Percentiles rank a stretch among this genome's conserved stretches.
Evolutionary conservation across 1,284 basidiomycete genomes (phyloP).

Genomic region (Cryptococcus sp.): DNA sequence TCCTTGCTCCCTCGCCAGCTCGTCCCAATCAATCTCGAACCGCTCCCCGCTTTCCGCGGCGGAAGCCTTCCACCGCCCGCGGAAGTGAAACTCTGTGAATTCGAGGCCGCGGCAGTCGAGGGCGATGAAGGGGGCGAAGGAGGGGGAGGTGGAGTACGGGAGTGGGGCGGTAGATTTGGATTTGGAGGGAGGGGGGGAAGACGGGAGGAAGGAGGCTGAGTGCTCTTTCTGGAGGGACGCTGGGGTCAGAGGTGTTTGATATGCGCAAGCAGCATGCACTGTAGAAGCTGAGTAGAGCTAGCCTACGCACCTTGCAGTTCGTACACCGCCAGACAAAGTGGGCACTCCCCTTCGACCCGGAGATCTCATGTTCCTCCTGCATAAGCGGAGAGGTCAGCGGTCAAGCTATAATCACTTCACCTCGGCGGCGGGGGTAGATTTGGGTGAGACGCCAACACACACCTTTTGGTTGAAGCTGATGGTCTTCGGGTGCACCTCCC

Average conservation of each 20-base stretch:
- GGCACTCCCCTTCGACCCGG: constrained; percentile 46
- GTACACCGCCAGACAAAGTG: constrained; percentile 49
- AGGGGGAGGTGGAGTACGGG: constrained; percentile 19
- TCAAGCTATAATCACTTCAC: background rate
- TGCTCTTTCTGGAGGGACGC: constrained; percentile 43
- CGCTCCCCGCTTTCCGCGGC: constrained; percentile 22
- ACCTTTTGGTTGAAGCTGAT: constrained; percentile 46
- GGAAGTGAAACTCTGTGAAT: constrained; percentile 44
- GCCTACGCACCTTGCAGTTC: constrained; percentile 45
- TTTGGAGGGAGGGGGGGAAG: constrained; percentile 30
- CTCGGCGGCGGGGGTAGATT: background rate
- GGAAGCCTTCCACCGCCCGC: constrained; percentile 27
- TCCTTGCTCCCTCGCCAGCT: constrained; percentile 17
- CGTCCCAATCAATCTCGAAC: constrained; percentile 48
- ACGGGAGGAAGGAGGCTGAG: constrained; percentile 46
- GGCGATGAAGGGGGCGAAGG: constrained; percentile 38
- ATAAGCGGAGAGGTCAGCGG: background rate
- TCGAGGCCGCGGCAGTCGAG: constrained; percentile 50
- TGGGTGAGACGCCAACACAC: constrained; percentile 2
- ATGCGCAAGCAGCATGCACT: background rate
- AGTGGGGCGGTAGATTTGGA: constrained; percentile 35
- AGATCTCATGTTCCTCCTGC: constrained; percentile 46
- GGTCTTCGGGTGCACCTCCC: constrained; percentile 47
- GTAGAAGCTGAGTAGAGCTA: background rate
- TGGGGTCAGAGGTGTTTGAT: background rate